Conservation (phyloP, 2,329 filamentous ascomycete species). For the Chrysosphaeria jannelii region DNA sequence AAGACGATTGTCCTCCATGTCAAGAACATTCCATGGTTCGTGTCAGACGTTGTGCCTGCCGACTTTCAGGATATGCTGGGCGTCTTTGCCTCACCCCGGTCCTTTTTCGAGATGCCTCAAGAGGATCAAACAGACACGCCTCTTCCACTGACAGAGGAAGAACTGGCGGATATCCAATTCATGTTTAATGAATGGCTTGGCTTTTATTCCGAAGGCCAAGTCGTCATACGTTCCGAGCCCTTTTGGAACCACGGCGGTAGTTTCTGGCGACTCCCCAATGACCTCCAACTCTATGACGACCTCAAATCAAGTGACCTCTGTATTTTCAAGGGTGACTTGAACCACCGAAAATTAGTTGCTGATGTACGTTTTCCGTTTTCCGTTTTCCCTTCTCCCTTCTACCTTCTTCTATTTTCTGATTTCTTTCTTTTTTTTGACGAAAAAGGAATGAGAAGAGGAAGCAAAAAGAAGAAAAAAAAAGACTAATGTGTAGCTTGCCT, state of each 20-base stretch:
- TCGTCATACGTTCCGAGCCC: slow-evolving; percentile 52
- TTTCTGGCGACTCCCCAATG: slow-evolving; percentile 58
- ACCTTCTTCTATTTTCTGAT: too few relatives aligned
- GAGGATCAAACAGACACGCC: slow-evolving; percentile 37
- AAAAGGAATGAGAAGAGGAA: too few relatives aligned
- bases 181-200: slow-evolving; percentile 57
- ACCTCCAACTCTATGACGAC: slow-evolving; percentile 42
- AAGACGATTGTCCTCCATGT: slow-evolving; percentile 72
- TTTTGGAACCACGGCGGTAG: slow-evolving; percentile 81
- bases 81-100: slow-evolving; percentile 44
- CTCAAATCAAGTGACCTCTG: slow-evolving; percentile 61
- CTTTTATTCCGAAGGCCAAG: slow-evolving; percentile 55
- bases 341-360: slow-evolving; percentile 75
- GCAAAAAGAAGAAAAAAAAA: too few relatives aligned
- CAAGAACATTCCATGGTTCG: slow-evolving; percentile 93
- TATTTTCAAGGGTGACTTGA: slow-evolving; percentile 90
- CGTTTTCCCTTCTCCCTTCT: slow-evolving; percentile 8
- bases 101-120: slow-evolving; percentile 48
- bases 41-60: slow-evolving; percentile 68
- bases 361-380: too few relatives aligned
- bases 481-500: too few relatives aligned
- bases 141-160: slow-evolving; percentile 31
- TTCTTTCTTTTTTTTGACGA: background rate
- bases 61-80: slow-evolving; percentile 66
- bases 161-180: slow-evolving; percentile 36